These are phyloP conservation scores for Eucalyptus guilfoylei DNA, from an alignment of 345 rosid species.

Conservation along the genomic window DNA sequence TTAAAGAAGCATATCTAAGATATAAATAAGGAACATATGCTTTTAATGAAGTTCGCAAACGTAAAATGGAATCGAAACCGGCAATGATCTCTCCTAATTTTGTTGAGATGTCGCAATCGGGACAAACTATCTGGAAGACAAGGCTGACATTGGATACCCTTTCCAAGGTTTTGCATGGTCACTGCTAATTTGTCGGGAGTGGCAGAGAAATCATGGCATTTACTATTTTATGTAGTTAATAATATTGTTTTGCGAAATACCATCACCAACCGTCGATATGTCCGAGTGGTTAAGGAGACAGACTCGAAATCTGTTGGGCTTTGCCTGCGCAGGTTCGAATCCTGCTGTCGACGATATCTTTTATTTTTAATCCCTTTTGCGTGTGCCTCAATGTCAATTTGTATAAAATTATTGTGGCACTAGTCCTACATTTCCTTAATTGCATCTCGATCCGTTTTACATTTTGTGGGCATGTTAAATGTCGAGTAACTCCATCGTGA, in stretches of 20 bases:
- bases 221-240: fast-evolving
- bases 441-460: neutral
- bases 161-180: neutral
- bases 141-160: neutral
- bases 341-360: conserved; percentile 76
- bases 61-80: neutral
- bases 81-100: neutral
- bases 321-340: conserved; percentile 99
- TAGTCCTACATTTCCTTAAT: neutral
- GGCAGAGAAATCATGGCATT: neutral
- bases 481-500: neutral
- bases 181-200: neutral
- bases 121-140: neutral
- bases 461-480: neutral
- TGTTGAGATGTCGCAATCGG: neutral
- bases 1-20: neutral
- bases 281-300: conserved; percentile 99
- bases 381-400: neutral
- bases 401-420: neutral
- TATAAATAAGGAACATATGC: neutral
- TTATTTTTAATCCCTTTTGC: neutral
- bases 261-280: conserved; percentile 8
- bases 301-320: conserved; percentile 99
- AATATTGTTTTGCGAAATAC: fast-evolving
- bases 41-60: neutral